Evolutionary conservation across 257 asterid genomes (phyloP), one percentile per base, ranked within the genome.

Genomic region (Penstemon newberryi): DNA sequence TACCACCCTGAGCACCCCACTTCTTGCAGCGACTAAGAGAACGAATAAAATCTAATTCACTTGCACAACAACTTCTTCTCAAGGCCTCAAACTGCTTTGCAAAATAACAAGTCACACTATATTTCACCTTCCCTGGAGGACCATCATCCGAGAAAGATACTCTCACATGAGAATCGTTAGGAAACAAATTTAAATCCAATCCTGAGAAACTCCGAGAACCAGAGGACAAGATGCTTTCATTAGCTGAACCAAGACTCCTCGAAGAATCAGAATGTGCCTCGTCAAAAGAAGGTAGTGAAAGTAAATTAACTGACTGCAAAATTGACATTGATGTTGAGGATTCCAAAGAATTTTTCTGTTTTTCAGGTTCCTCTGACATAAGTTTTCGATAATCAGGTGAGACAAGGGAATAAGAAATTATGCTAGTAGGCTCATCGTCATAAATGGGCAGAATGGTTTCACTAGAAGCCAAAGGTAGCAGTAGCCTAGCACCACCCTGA

Each of bases 1-100:
- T 88, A 72, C 96, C 96, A 70, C 93, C 96, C 81, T 84, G 93
- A 53, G 93, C 96, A 73, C 96, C 89, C 96, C 93, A 88, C 76
- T 83, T 88, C 81, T 81, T 88, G 77, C 96, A 88, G 63, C 91
- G 92, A 73, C 93, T 84, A 50, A 86, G 90, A 59, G 96, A 86
- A 53, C 89, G 89, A 60, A 88, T 54, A 67, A 81, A 88, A 74
- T 88, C 93, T 47, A 84, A 57, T 76, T 88, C 96, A 56, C 77
- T 81, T n/a, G 88, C 83, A 68, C 87, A 81, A 73, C 86, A 86
- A 57, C 42, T 73, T 74, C 67, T 75, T 76, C 96, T 84, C 75
- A 88, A 77, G 65, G 86, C 82, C 75, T 83, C 96, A 63, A 89
- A 89, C 78, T 70, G 86, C 87, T 81, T 86, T 0, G 95, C 87